Conservation (phyloP, 2,329 filamentous ascomycete genomes). For the Juglanconis sp. region DNA sequence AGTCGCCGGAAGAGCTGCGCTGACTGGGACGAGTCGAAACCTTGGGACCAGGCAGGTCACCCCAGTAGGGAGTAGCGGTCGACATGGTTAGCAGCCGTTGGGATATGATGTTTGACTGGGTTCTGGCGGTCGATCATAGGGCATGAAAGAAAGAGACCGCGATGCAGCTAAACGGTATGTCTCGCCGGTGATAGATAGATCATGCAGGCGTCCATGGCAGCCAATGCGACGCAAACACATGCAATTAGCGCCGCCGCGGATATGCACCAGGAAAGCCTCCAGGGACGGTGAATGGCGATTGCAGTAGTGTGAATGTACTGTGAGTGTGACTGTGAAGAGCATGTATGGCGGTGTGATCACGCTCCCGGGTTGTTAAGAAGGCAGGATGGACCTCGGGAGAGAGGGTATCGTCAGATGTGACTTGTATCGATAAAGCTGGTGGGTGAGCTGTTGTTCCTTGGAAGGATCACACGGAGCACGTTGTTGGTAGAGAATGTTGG, state of each 20-base stretch:
- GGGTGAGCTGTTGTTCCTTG: not conserved
- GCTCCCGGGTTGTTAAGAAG: not conserved
- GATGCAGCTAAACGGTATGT: conserved; percentile 16
- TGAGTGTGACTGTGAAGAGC: not conserved
- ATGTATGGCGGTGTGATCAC: not conserved
- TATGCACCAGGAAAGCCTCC: conserved; percentile 6
- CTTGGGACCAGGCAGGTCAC: conserved; percentile 51
- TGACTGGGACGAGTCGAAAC: conserved; percentile 30
- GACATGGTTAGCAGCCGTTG: conserved; percentile 34
- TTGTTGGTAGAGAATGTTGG: no score
- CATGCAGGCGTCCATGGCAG: conserved; percentile 18
- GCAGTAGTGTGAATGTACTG: not conserved
- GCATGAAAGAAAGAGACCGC: conserved; percentile 21
- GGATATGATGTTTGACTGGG: conserved; percentile 20
- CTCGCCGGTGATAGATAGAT: conserved; percentile 12
- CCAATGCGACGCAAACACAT: conserved; percentile 16
- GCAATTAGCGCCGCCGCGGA: conserved; percentile 14
- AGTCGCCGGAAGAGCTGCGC: conserved; percentile 37
- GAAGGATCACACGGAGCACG: no score
- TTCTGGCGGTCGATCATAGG: conserved; percentile 20
- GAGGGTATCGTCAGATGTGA: not conserved
- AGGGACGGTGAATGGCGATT: not conserved
- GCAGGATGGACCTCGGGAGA: no score
- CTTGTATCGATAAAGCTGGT: not conserved
- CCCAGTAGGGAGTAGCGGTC: conserved; percentile 51